phyloP scores from a whole-genome alignment of 768 basidiomycete species.

The Porphyrellus cyaneotinctus region DNA sequence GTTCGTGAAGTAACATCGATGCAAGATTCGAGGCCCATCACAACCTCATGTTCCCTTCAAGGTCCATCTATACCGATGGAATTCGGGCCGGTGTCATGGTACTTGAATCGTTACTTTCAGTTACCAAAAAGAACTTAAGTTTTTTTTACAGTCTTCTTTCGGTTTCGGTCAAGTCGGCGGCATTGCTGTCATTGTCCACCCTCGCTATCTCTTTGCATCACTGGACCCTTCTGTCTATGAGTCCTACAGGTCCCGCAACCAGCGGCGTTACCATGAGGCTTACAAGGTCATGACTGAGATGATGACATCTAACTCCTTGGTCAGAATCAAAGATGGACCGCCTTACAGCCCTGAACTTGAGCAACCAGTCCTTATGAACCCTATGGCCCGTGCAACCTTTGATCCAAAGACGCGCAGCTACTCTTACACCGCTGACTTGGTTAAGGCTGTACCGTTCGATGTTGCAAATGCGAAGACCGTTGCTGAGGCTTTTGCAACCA shows the following conservation, averaged over 20 bases:
- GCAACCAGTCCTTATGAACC: conserved; percentile 83
- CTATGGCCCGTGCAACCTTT: conserved; percentile 78
- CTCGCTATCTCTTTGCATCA: conserved; percentile 84
- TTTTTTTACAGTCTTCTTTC: conserved; percentile 68
- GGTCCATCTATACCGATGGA: conserved; percentile 91
- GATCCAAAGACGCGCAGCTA: conserved; percentile 86
- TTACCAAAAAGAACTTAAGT: neutral
- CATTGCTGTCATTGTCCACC: conserved; percentile 81
- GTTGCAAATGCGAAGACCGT: conserved; percentile 65
- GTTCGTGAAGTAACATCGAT: conserved; percentile 74
- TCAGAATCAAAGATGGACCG: conserved; percentile 91
- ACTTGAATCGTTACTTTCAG: conserved; percentile 20
- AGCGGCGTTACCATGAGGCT: conserved; percentile 58
- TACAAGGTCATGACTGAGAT: conserved; percentile 94
- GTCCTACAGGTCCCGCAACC: conserved; percentile 69
- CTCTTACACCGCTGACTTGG: conserved; percentile 65
- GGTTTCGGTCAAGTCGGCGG: conserved; percentile 99
- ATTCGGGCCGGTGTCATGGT: conserved; percentile 87
- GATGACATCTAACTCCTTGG: conserved; percentile 90
- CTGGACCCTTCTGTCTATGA: conserved; percentile 76
- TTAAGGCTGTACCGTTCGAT: conserved; percentile 51
- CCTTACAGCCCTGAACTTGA: conserved; percentile 88
- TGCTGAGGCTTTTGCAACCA: conserved; percentile 36
- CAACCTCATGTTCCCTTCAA: conserved; percentile 96
- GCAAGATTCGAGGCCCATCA: conserved; percentile 85